Evolutionary conservation across 176 grass and related monocot genomes (phyloP).

Genomic region (Themeda triandra): DNA sequence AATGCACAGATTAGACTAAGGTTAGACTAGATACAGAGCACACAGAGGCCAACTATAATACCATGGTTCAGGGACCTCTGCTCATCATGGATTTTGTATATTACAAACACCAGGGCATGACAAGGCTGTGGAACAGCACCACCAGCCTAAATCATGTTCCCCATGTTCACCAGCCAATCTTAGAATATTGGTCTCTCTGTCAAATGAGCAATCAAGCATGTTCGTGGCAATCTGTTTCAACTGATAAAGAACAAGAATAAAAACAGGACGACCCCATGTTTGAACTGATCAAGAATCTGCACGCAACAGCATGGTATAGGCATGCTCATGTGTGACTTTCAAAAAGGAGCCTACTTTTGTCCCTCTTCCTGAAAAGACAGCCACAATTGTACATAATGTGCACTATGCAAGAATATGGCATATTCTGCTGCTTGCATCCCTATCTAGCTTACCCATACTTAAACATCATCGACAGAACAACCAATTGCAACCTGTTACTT

Average conservation of each 20-base stretch:
- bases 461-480: conserved; percentile 11
- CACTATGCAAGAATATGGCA: conserved; percentile 22
- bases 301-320: neutral
- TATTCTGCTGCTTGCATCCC: conserved; percentile 30
- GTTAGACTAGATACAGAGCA: conserved; percentile 5
- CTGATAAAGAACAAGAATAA: conserved; percentile 1
- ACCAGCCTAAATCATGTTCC: conserved; percentile 46
- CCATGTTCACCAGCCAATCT: conserved; percentile 43
- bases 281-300: conserved; percentile 21
- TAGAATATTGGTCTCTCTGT: conserved; percentile 20
- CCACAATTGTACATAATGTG: neutral
- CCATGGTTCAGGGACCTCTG: conserved; percentile 14
- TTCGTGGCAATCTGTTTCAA: neutral
- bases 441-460: conserved; percentile 16
- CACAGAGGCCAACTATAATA: neutral
- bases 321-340: conserved; percentile 29
- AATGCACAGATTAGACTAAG: neutral
- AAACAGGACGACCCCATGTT: neutral
- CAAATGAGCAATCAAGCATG: conserved; percentile 41
- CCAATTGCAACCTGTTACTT: conserved; percentile 36
- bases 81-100: conserved; percentile 13
- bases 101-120: conserved; percentile 9
- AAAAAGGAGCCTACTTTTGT: conserved; percentile 8
- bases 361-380: neutral
- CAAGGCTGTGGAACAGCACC: conserved; percentile 19